Evolutionary conservation across 2,329 filamentous ascomycete genomes (phyloP).

Genomic region (Diaporthe citrichinensis): DNA sequence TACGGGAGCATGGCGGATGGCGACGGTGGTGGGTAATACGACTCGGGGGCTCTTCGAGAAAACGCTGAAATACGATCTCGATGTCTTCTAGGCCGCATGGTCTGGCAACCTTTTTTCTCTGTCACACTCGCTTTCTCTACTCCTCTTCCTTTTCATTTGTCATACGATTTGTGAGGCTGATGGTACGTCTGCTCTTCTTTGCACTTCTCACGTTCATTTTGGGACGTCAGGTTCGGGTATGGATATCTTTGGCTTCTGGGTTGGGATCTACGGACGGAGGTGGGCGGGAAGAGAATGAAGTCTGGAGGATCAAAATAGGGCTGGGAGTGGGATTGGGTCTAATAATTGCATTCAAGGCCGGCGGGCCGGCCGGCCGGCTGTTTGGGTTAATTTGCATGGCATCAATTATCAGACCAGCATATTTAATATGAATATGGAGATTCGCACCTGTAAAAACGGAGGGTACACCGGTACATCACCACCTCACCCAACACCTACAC

Average conservation of each 20-base stretch:
- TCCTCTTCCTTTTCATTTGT: background rate
- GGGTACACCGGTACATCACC: too few species aligned
- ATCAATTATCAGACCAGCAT: background rate
- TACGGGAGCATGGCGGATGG: background rate
- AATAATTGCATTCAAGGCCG: background rate
- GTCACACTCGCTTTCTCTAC: background rate
- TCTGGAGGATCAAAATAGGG: background rate
- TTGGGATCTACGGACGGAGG: background rate
- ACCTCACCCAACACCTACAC: too few species aligned
- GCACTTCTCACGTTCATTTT: background rate
- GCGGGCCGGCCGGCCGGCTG: background rate
- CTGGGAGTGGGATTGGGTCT: background rate
- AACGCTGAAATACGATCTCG: slow-evolving; percentile 27
- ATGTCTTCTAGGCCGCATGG: slow-evolving; percentile 25
- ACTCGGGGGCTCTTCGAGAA: slow-evolving; percentile 7
- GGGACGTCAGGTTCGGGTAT: background rate
- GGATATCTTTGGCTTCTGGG: background rate
- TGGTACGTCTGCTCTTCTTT: background rate
- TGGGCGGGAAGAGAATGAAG: background rate
- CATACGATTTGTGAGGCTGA: background rate
- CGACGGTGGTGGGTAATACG: slow-evolving; percentile 4
- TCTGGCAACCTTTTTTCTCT: background rate
- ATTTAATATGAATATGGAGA: too few species aligned
- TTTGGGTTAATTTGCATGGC: background rate
- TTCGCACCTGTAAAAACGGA: too few species aligned